phyloP scores from a whole-genome alignment of 2,329 filamentous ascomycete genomes.

The Aspergillus novofumigatus region DNA sequence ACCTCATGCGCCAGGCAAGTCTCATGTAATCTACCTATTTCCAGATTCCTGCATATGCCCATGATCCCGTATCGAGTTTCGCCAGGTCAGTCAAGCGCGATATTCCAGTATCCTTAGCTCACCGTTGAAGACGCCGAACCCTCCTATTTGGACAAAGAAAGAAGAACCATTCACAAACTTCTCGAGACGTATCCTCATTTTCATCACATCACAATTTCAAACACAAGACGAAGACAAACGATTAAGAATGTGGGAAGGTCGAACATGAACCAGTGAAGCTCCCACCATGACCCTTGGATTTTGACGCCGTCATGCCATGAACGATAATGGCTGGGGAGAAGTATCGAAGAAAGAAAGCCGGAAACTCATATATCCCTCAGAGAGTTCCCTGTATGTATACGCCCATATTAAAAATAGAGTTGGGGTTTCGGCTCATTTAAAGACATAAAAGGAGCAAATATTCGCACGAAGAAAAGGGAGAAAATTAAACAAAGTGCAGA shows the following conservation, averaged over 20 bases:
- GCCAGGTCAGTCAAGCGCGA: constrained; percentile 15
- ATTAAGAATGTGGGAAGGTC: constrained; percentile 8
- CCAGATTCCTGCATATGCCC: constrained; percentile 20
- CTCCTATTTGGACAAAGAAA: constrained; percentile 19
- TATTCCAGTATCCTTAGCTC: constrained; percentile 16
- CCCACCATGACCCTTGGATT: constrained; percentile 19
- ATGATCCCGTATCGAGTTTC: constrained; percentile 19
- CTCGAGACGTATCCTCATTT: constrained; percentile 21
- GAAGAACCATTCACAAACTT: constrained; percentile 16
- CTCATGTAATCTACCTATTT: constrained; percentile 16
- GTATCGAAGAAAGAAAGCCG: constrained; percentile 20
- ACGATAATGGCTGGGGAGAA: constrained; percentile 17
- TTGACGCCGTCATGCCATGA: constrained; percentile 34
- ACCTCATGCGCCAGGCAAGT: constrained; percentile 16
- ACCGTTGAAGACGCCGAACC: constrained; percentile 21
- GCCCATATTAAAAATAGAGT: constrained; percentile 31
- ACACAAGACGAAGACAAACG: constrained; percentile 17
- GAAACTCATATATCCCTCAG: constrained; percentile 30
- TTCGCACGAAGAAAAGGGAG: constrained; percentile 19
- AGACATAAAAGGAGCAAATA: constrained; percentile 17
- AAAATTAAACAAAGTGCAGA: constrained; percentile 1
- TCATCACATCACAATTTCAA: constrained; percentile 18
- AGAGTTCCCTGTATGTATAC: constrained; percentile 35
- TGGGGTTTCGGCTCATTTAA: constrained; percentile 17
- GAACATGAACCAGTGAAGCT: constrained; percentile 11